Conservation (phyloP, 2,329 filamentous ascomycete genomes). For the Fonsecaea monophora region DNA sequence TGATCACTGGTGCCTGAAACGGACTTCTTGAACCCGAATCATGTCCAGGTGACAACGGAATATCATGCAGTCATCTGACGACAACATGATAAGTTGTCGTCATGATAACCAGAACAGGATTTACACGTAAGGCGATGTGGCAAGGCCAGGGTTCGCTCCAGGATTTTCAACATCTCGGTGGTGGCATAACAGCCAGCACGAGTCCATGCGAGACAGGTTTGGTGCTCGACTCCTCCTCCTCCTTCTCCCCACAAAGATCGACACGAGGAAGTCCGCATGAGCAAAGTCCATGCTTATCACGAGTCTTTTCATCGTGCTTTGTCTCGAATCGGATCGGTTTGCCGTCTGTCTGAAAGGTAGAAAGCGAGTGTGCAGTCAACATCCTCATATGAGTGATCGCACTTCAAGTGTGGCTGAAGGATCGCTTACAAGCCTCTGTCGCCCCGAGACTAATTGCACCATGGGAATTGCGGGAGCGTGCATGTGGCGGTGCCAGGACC, state of each 20-base stretch:
- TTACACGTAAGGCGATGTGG: neutral
- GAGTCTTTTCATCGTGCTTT: neutral
- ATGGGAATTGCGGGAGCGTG: constrained; percentile 24
- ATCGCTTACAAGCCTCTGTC: constrained; percentile 9
- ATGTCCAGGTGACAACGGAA: neutral
- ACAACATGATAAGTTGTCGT: neutral
- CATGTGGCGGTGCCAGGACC: constrained; percentile 29
- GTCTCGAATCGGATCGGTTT: neutral
- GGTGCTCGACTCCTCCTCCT: neutral
- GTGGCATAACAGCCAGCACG: neutral
- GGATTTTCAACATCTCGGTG: neutral
- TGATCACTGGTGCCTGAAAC: neutral
- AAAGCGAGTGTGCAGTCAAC: neutral
- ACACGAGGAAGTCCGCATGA: neutral
- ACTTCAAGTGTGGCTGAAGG: constrained; percentile 13
- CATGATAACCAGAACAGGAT: neutral
- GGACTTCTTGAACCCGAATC: constrained; percentile 5
- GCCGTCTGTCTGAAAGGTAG: neutral
- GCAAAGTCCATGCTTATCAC: neutral
- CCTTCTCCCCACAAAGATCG: constrained; percentile 1
- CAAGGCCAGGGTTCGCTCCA: neutral
- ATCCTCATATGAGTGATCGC: neutral
- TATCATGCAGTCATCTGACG: constrained; percentile 8
- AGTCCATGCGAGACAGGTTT: neutral
- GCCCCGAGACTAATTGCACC: neutral